Evolutionary conservation across 2,329 filamentous ascomycete species (phyloP).

Genomic region (Cercospora beticola): DNA sequence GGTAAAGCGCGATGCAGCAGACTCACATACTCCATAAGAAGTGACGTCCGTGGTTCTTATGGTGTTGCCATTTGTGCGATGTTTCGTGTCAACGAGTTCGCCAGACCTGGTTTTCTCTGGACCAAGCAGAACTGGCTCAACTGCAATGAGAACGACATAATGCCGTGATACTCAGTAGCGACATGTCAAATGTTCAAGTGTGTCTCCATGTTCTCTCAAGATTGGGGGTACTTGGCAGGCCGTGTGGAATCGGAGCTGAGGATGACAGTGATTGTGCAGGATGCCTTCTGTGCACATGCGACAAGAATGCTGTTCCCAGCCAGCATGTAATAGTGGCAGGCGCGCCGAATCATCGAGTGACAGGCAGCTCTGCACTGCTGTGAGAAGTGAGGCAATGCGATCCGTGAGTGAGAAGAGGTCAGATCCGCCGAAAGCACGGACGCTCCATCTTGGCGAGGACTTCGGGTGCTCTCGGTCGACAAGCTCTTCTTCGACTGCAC

Average conservation of each 20-base stretch:
- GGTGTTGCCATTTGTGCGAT: background rate
- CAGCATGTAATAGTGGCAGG: background rate
- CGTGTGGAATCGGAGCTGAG: background rate
- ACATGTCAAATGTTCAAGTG: background rate
- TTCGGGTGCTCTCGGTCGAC: constrained; percentile 10
- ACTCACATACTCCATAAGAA: background rate
- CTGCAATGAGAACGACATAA: background rate
- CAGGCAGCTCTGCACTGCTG: background rate
- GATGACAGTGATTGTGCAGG: background rate
- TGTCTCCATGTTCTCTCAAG: background rate
- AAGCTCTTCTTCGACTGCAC: constrained; percentile 7
- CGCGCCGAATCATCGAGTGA: background rate
- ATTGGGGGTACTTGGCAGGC: background rate
- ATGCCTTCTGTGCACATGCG: background rate
- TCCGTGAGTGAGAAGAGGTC: background rate
- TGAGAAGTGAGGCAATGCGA: background rate
- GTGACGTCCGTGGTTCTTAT: background rate
- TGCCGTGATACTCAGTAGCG: background rate
- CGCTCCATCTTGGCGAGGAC: constrained; percentile 6
- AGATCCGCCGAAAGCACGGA: background rate
- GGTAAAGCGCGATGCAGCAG: background rate
- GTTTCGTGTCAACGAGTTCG: constrained; percentile 12
- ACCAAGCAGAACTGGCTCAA: background rate
- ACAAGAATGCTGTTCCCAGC: background rate
- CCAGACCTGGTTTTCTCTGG: background rate